Base-by-base conservation (phyloP, 352 stramenopile genomes). In the Phytophthora sp. region DNA sequence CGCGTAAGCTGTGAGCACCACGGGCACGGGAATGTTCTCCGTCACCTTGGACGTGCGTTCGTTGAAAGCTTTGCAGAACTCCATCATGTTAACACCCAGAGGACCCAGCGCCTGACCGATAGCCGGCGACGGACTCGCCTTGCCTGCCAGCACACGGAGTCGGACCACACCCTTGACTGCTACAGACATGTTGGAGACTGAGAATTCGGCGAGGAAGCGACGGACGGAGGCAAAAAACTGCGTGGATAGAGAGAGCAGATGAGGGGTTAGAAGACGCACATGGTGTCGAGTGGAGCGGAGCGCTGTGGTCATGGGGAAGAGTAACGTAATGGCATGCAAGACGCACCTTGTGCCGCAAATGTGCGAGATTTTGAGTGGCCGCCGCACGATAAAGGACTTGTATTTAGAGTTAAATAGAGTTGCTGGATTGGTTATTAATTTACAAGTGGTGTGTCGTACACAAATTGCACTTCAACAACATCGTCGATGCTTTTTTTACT, bases 41-140 rank as follows among this genome's bases (percentile, higher is more conserved):
- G 93, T 93, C 36, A 98, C 84, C 36, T 93, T 85, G 74, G 84
- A 82, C 36, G 97, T 99, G 63, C 87, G 87, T 16, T 98, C 97
- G 75, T 99, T 99, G 77, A 99, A 99, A 55, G 97, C 90, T 83
- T 99, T 99, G 89, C 97, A 99, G 80, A 99, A 99, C 79, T 99
- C 95, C 80, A 98, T 98, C 98, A 99, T 99, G 85, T 99, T 99
- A 38, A 99, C 95, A 64, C 97, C 98, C 4, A 99, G 82, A 36
- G 97, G 98, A 82, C 98, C 97, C 12, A 99, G 79, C 42, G 90
- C 89, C 77, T 97, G 86, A 63, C 89, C 89, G 73, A 97, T 97
- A 44, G 88, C 88, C 6, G 89, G 88, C 58, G 86, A 95, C 47
- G 89, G 89, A 73, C 79, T 89, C 45, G 89, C 89, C 74, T 96